Percentiles rank a stretch among this genome's conserved stretches.
Conservation (phyloP, 345 rosid species). For the Linum lewisii region DNA sequence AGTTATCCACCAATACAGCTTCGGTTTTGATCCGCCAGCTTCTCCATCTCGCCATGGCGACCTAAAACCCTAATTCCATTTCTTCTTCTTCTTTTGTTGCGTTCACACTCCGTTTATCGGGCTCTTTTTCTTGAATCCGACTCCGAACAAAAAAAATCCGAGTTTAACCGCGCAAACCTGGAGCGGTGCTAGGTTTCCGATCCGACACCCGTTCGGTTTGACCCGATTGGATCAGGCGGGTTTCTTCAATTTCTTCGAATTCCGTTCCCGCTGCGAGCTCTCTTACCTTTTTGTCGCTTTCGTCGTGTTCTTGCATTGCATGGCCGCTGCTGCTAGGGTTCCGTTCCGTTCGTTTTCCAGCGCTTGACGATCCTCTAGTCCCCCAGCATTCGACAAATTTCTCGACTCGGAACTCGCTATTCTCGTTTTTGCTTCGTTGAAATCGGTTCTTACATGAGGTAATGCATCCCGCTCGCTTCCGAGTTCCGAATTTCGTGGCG, state of each 20-base stretch:
- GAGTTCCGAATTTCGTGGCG: background rate
- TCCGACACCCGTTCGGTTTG: background rate
- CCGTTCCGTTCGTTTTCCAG: too few species aligned
- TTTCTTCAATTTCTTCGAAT: background rate
- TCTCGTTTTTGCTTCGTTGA: background rate
- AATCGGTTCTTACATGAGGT: background rate
- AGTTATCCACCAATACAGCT: too few species aligned
- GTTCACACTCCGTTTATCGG: background rate
- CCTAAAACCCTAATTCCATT: background rate
- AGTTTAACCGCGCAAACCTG: background rate
- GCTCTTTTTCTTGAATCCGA: background rate
- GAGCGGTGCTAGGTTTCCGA: background rate
- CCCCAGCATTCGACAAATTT: background rate
- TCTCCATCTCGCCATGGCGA: background rate
- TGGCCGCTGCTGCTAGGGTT: background rate
- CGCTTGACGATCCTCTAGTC: background rate
- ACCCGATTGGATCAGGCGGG: slow-evolving; percentile 1
- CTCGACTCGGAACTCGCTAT: background rate
- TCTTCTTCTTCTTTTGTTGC: background rate
- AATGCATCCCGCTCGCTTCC: too few species aligned
- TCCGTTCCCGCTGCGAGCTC: background rate
- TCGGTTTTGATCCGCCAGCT: background rate
- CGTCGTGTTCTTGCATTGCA: background rate
- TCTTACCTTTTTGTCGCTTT: background rate
- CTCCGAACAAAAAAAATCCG: background rate